phyloP scores from a whole-genome alignment of 2,329 filamentous ascomycete species.

The Chaetomium sp. region DNA sequence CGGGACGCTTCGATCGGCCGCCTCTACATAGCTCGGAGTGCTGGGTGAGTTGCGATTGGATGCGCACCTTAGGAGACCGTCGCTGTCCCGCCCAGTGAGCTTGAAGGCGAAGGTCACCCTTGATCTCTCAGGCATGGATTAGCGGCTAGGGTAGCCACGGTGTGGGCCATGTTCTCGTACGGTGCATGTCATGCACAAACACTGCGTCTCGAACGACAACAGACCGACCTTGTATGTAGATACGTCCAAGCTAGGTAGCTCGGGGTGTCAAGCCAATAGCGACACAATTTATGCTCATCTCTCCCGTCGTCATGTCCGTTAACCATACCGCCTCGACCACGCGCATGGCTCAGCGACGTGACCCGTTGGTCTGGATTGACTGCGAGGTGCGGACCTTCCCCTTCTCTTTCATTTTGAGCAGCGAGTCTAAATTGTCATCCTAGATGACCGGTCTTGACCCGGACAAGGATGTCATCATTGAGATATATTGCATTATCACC shows the following conservation, averaged over 20 bases:
- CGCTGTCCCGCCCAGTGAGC: not conserved
- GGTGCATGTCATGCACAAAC: not conserved
- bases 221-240: too few relatives aligned
- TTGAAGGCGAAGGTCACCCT: not conserved
- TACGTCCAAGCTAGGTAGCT: too few relatives aligned
- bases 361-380: slow-evolving; percentile 85
- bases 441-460: slow-evolving; percentile 91
- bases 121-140: not conserved
- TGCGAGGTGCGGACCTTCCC: slow-evolving; percentile 48
- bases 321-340: not conserved
- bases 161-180: not conserved
- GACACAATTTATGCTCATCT: not conserved
- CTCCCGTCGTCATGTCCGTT: not conserved
- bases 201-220: too few relatives aligned
- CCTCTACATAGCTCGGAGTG: not conserved
- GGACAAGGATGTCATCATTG: slow-evolving; percentile 80
- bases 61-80: not conserved
- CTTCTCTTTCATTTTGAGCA: slow-evolving; percentile 17
- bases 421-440: not conserved
- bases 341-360: slow-evolving; percentile 37
- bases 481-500: slow-evolving; percentile 91
- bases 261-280: too few relatives aligned
- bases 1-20: not conserved
- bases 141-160: too few relatives aligned
- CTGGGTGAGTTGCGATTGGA: not conserved